Evolutionary conservation across 768 basidiomycete genomes (phyloP).

Genomic region (Jaapia argillacea): DNA sequence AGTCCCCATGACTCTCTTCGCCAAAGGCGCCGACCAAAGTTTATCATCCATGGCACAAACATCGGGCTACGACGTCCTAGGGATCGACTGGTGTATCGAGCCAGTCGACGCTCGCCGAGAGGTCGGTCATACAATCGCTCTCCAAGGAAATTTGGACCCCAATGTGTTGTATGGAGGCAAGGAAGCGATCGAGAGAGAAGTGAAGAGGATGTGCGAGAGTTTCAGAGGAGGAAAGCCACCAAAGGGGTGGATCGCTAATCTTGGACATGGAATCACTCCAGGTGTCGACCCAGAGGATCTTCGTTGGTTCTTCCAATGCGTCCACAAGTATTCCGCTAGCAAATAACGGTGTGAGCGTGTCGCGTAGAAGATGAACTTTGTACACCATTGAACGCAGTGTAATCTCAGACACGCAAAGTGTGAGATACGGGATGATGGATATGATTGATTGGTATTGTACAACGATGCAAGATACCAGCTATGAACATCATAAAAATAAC

Average conservation of each 20-base stretch:
- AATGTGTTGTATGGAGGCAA: slow-evolving; percentile 75
- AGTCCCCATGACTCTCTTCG: slow-evolving; percentile 85
- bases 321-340: slow-evolving; percentile 76
- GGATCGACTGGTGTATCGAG: slow-evolving; percentile 88
- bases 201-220: slow-evolving; percentile 71
- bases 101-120: slow-evolving; percentile 57
- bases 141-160: slow-evolving; percentile 96
- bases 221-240: slow-evolving; percentile 48
- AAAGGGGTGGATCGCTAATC: slow-evolving; percentile 90
- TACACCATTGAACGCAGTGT: no score
- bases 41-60: slow-evolving; percentile 48
- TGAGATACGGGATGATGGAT: background rate
- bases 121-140: slow-evolving; percentile 50
- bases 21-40: slow-evolving; percentile 85
- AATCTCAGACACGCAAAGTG: background rate
- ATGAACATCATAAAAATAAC: no score
- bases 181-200: slow-evolving; percentile 78
- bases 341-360: no score
- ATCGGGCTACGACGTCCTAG: slow-evolving; percentile 78
- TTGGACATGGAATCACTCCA: slow-evolving; percentile 97
- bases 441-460: background rate
- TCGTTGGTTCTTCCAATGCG: slow-evolving; percentile 83
- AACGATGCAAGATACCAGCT: no score
- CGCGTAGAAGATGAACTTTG: no score
- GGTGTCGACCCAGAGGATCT: slow-evolving; percentile 92